Conservation (phyloP, 176 grass and related monocot genomes). For the Phyllostachys edulis region DNA sequence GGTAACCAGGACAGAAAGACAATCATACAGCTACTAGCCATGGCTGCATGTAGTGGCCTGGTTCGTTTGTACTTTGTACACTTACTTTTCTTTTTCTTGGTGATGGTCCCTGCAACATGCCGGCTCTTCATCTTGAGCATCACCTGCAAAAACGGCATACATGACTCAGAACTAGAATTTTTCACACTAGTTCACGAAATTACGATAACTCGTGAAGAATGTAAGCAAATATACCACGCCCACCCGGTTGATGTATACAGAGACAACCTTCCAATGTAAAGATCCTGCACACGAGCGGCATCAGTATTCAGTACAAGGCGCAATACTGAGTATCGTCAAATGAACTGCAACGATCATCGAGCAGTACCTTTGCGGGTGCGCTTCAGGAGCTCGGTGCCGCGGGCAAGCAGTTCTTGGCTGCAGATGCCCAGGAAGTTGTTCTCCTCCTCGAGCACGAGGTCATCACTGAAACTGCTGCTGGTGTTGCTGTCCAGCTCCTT, state of each 20-base stretch:
- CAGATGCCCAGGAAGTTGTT: conserved; percentile 81
- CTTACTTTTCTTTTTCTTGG: conserved; percentile 98
- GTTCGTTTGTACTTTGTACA: not conserved
- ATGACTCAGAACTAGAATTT: not conserved
- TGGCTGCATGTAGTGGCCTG: not conserved
- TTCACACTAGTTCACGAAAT: not conserved
- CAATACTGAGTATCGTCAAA: not conserved
- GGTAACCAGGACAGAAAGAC: no score
- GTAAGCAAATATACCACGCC: conserved; percentile 48
- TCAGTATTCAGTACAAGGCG: not conserved
- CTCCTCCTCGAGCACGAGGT: conserved; percentile 49
- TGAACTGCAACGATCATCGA: not conserved
- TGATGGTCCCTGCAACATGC: conserved; percentile 80
- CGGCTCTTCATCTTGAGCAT: conserved; percentile 96
- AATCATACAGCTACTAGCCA: not conserved
- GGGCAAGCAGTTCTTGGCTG: conserved; percentile 82
- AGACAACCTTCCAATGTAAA: conserved; percentile 90
- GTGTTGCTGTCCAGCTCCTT: conserved; percentile 62
- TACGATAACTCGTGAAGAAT: not conserved
- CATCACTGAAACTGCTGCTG: conserved; percentile 66
- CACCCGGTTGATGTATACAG: conserved; percentile 68
- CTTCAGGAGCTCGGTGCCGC: conserved; percentile 91
- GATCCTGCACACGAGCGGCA: conserved; percentile 49
- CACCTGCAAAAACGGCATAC: conserved; percentile 37
- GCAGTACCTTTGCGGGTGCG: conserved; percentile 82